A percentile compares a stretch with the other conserved stretches of the same genome.
phyloP scores from a whole-genome alignment of 768 basidiomycete genomes.

The Suillus cothurnatus region DNA sequence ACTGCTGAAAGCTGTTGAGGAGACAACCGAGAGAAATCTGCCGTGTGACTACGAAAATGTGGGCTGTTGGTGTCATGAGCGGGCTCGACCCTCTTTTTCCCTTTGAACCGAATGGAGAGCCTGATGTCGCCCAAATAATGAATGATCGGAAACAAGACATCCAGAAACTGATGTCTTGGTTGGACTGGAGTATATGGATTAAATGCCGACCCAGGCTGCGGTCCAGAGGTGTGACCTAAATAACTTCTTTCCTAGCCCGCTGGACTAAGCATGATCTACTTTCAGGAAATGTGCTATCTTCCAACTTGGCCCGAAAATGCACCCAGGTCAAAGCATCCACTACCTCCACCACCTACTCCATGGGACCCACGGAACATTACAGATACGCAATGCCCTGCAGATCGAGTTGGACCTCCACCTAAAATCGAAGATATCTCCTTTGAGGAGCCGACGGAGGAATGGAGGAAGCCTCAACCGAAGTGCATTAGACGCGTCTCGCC shows the following conservation, averaged over 20 bases:
- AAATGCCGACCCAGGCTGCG: constrained; percentile 22
- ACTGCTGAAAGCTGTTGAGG: constrained; percentile 14
- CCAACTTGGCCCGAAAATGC: constrained; percentile 23
- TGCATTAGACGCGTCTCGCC: constrained; percentile 19
- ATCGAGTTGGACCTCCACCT: neutral
- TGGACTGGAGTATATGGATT: constrained; percentile 27
- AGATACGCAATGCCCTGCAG: too few species aligned
- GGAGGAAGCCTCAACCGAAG: constrained; percentile 27
- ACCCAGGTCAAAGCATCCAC: neutral
- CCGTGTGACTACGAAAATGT: constrained; percentile 20
- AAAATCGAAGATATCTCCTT: neutral
- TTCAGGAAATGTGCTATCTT: constrained; percentile 29
- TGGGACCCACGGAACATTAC: neutral
- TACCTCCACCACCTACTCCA: neutral
- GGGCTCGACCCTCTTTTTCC: constrained; percentile 10
- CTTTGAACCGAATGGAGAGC: neutral
- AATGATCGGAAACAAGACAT: constrained; percentile 14
- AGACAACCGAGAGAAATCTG: constrained; percentile 22
- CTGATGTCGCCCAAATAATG: constrained; percentile 5
- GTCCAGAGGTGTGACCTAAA: constrained; percentile 17
- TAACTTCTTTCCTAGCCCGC: neutral
- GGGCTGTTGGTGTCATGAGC: constrained; percentile 18
- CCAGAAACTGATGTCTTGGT: constrained; percentile 20
- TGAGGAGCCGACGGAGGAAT: constrained; percentile 13
- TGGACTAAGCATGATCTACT: neutral